Evolutionary conservation across 495 filamentous ascomycete species (phyloP).

Genomic region (Glarea lozoyensis): DNA sequence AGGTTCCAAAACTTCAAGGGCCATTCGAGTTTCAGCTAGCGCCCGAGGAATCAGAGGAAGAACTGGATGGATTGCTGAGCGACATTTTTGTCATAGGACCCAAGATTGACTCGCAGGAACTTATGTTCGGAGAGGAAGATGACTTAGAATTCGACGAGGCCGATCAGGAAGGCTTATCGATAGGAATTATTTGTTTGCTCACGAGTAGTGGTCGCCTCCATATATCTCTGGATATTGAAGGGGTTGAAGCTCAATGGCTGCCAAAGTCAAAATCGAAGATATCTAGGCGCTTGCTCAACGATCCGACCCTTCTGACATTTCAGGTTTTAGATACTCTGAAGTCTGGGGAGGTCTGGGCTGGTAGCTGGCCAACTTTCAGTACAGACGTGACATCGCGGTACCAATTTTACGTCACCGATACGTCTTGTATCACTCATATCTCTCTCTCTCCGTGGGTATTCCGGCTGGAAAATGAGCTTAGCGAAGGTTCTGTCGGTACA

Average conservation of each 20-base stretch:
- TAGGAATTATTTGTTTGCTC: slow-evolving; percentile 64
- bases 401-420: slow-evolving; percentile 68
- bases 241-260: slow-evolving; percentile 79
- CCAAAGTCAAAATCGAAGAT: slow-evolving; percentile 35
- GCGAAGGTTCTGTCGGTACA: slow-evolving; percentile 52
- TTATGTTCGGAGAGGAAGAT: slow-evolving; percentile 55
- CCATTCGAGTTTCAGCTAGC: slow-evolving; percentile 67
- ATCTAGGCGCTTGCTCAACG: slow-evolving; percentile 11
- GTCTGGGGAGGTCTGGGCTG: slow-evolving; percentile 35
- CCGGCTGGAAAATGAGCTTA: slow-evolving; percentile 66
- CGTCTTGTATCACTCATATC: slow-evolving; percentile 59
- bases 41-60: slow-evolving; percentile 55
- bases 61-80: slow-evolving; percentile 53
- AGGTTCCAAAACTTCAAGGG: slow-evolving; percentile 73
- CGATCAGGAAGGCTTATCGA: slow-evolving; percentile 57
- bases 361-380: slow-evolving; percentile 66
- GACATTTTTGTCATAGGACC: slow-evolving; percentile 46
- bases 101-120: slow-evolving; percentile 43
- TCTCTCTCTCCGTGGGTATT: slow-evolving; percentile 68
- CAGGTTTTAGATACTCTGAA: slow-evolving; percentile 54
- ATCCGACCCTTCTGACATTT: slow-evolving; percentile 37
- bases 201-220: slow-evolving; percentile 66
- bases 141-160: slow-evolving; percentile 42
- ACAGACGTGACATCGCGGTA: slow-evolving; percentile 64
- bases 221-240: slow-evolving; percentile 70